Conservation (phyloP, 192 early-diverging fungal genomes). For the Linderina pennispora region DNA sequence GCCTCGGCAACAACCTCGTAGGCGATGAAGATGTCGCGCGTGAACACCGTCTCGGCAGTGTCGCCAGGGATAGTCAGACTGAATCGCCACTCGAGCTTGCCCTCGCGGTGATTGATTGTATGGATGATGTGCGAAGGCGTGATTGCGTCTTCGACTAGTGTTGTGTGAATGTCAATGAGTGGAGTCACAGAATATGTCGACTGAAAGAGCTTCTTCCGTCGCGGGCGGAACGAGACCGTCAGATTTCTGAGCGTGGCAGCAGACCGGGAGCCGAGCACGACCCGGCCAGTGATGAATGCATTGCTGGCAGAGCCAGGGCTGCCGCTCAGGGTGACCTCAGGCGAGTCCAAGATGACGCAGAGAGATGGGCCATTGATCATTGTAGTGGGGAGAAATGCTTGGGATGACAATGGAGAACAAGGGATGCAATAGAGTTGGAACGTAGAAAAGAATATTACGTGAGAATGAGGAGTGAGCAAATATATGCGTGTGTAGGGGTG, state of each 20-base stretch:
- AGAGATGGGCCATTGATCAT: slow-evolving; percentile 23
- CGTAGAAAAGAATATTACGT: too few relatives aligned
- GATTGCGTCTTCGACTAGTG: slow-evolving; percentile 13
- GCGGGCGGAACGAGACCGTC: slow-evolving; percentile 27
- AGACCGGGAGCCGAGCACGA: slow-evolving; percentile 12
- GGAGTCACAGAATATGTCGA: slow-evolving; percentile 16
- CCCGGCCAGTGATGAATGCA: slow-evolving; percentile 25
- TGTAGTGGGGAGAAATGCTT: too few relatives aligned
- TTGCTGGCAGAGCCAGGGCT: slow-evolving; percentile 25
- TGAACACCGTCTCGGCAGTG: slow-evolving; percentile 25
- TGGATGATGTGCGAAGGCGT: slow-evolving; percentile 9
- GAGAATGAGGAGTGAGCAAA: too few relatives aligned
- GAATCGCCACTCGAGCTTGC: slow-evolving; percentile 31
- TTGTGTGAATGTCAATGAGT: slow-evolving; percentile 5
- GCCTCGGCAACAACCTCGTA: slow-evolving; percentile 39
- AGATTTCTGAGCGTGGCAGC: slow-evolving; percentile 17
- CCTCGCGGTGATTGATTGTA: slow-evolving; percentile 2
- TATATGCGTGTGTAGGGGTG: too few relatives aligned
- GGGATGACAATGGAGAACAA: too few relatives aligned
- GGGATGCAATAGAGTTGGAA: too few relatives aligned
- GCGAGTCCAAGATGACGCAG: slow-evolving; percentile 14
- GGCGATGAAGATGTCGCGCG: slow-evolving; percentile 16
- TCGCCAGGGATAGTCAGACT: slow-evolving; percentile 22
- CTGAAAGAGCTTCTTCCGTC: slow-evolving; percentile 30
- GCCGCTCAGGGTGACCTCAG: slow-evolving; percentile 26